phyloP scores from a whole-genome alignment of 768 basidiomycete genomes.

The Suillus bovinus region DNA sequence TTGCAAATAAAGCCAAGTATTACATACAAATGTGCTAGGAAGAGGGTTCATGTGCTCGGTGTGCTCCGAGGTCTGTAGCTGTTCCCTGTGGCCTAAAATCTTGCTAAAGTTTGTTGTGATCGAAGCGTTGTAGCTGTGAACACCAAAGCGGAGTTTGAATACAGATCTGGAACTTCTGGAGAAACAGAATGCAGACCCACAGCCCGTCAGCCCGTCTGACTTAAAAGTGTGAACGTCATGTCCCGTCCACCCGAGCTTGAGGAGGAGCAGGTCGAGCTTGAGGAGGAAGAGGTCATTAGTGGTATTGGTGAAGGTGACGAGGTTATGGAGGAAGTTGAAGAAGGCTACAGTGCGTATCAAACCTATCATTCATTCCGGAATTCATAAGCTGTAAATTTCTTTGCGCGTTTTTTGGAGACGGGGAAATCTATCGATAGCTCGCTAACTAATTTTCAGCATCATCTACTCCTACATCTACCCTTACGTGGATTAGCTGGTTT shows the following conservation, averaged over 20 bases:
- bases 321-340: constrained; percentile 69
- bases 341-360: constrained; percentile 73
- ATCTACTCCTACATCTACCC: constrained; percentile 85
- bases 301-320: constrained; percentile 68
- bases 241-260: constrained; percentile 42
- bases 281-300: constrained; percentile 64
- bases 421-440: constrained; percentile 4
- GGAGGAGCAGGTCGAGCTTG: constrained; percentile 50
- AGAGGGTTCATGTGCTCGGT: background rate
- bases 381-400: constrained; percentile 6
- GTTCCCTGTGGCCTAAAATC: background rate
- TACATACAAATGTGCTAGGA: constrained; percentile 11
- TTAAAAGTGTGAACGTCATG: constrained; percentile 31
- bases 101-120: constrained; percentile 1
- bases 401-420: constrained; percentile 1
- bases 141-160: constrained; percentile 32
- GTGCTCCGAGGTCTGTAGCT: constrained; percentile 1
- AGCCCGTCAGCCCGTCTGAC: constrained; percentile 25
- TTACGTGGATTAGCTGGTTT: constrained; percentile 97
- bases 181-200: constrained; percentile 17
- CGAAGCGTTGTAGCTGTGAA: background rate
- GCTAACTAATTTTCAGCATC: constrained; percentile 55
- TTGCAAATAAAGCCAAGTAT: background rate
- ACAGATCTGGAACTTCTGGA: constrained; percentile 27
- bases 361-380: constrained; percentile 15